Percentiles rank a stretch among this genome's conserved stretches.
These are phyloP conservation scores for Elsinoe fawcettii DNA, from an alignment of 2,329 filamentous ascomycete species.

Conservation along the genomic window DNA sequence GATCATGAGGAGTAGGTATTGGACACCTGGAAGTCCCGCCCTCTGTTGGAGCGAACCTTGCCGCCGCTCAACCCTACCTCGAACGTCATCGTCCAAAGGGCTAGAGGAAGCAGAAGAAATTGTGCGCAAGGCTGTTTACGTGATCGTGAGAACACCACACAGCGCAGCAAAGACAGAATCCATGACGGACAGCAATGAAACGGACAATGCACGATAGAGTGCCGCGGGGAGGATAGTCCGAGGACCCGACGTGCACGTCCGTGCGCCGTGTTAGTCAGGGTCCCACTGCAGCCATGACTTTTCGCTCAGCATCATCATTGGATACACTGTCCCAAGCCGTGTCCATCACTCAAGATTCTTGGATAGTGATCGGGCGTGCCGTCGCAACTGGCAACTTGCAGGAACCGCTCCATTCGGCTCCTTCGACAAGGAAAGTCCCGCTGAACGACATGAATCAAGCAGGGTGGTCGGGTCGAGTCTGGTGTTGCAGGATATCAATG, in stretches of 20 bases:
- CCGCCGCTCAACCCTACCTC: no score
- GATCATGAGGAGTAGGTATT: no score
- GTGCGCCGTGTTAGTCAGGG: neutral
- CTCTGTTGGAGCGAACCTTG: no score
- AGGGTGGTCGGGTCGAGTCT: neutral
- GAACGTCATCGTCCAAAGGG: no score
- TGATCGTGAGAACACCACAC: no score
- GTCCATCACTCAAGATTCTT: neutral
- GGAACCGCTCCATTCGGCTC: neutral
- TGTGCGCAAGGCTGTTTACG: no score
- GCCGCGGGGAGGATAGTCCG: neutral
- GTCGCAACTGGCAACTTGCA: neutral
- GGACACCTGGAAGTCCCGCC: no score
- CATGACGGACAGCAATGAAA: no score
- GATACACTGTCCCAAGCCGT: neutral
- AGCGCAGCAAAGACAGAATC: no score
- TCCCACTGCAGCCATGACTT: neutral
- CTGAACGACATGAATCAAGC: constrained; percentile 4
- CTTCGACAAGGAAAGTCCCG: neutral
- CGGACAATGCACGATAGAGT: no score
- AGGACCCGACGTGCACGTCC: neutral
- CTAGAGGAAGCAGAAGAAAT: no score
- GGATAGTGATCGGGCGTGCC: neutral
- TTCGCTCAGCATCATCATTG: neutral
- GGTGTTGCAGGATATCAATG: neutral